A percentile compares a stretch with the other conserved stretches of the same genome.
Conservation (phyloP, 1,139 yeast species). For the Diutina scorzettiae region DNA sequence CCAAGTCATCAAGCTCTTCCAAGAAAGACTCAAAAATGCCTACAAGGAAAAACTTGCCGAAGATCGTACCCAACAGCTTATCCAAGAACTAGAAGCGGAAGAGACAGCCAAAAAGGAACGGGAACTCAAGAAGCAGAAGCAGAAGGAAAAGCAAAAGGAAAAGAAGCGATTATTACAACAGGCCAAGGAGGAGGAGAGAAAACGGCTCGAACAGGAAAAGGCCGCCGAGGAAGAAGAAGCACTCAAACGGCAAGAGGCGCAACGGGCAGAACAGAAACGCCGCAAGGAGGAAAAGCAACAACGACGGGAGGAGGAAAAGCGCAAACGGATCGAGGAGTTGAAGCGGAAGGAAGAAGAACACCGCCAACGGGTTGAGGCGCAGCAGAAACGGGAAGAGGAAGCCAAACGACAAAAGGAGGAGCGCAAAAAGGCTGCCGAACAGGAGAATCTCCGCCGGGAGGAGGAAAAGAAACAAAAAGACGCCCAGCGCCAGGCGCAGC, state of each 20-base stretch:
- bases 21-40: constrained; percentile 57
- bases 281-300: constrained; percentile 37
- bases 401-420: constrained; percentile 4
- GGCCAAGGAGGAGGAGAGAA: constrained; percentile 68
- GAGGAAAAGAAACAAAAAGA: constrained; percentile 28
- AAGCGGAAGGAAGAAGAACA: constrained; percentile 37
- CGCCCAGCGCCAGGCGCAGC: constrained; percentile 19
- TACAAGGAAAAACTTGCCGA: constrained; percentile 65
- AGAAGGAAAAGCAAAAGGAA: constrained; percentile 68
- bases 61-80: constrained; percentile 58
- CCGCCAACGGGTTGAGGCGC: constrained; percentile 30
- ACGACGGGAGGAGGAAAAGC: constrained; percentile 44
- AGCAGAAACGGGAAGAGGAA: constrained; percentile 40
- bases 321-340: constrained; percentile 27
- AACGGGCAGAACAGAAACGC: constrained; percentile 31
- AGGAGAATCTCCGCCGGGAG: not conserved
- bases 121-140: constrained; percentile 59
- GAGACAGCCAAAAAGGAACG: constrained; percentile 56
- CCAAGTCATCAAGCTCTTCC: constrained; percentile 41
- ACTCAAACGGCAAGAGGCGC: constrained; percentile 22
- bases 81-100: constrained; percentile 74
- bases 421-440: not conserved
- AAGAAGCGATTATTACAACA: constrained; percentile 58
- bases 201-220: constrained; percentile 45
- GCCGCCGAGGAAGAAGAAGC: constrained; percentile 24